Percentiles rank a stretch among this genome's conserved stretches.
These are phyloP conservation scores for Talaromyces sp. DNA, from an alignment of 2,329 filamentous ascomycete species.

Conservation along the genomic window DNA sequence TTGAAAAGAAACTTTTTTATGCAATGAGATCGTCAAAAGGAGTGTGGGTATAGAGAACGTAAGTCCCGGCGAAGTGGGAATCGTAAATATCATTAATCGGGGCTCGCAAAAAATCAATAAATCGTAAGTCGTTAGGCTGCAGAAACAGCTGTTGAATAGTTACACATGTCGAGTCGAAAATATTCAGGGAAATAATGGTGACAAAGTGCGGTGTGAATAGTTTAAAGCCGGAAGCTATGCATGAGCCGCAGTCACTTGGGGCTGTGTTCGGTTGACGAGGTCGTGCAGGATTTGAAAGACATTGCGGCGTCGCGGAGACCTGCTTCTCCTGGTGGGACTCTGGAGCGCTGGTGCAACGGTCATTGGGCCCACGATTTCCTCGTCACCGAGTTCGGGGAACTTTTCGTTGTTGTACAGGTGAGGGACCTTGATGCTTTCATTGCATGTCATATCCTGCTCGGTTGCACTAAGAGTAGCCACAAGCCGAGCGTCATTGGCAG, in stretches of 20 bases:
- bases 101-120: not conserved
- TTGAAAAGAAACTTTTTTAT: not conserved
- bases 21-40: not conserved
- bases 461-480: conserved; percentile 32
- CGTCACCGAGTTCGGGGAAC: conserved; percentile 80
- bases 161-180: not conserved
- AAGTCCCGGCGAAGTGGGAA: conserved; percentile 6
- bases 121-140: conserved; percentile 10
- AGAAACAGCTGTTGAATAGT: not conserved
- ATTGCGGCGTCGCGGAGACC: conserved; percentile 35
- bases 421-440: conserved; percentile 43
- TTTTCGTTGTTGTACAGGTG: conserved; percentile 58
- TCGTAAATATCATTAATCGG: conserved; percentile 6
- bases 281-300: conserved; percentile 41
- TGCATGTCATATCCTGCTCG: conserved; percentile 40
- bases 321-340: conserved; percentile 37
- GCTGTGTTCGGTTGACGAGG: conserved; percentile 25
- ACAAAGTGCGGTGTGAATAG: not conserved
- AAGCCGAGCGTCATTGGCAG: conserved; percentile 41
- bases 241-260: conserved; percentile 3
- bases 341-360: conserved; percentile 41
- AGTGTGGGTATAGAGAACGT: conserved; percentile 5
- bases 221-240: conserved; percentile 1
- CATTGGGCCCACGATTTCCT: conserved; percentile 94
- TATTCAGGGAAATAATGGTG: not conserved